A percentile compares a stretch with the other conserved stretches of the same genome.
Conservation (phyloP, 176 grass and related monocot species). For the Paspalum notatum region DNA sequence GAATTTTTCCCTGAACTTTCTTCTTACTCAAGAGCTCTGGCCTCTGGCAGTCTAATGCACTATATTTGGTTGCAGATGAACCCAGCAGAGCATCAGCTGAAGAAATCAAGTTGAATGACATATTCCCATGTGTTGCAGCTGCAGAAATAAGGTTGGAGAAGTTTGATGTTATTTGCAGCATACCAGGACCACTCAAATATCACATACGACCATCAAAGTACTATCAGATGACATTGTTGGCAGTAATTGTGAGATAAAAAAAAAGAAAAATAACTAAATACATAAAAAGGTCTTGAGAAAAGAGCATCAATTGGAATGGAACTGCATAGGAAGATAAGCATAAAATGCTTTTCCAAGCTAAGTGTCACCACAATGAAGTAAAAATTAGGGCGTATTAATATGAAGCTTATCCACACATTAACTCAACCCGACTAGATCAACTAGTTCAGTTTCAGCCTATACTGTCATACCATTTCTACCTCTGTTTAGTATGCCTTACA, state of each 20-base stretch:
- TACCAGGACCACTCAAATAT: slow-evolving; percentile 15
- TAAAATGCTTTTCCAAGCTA: slow-evolving; percentile 7
- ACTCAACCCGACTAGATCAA: background rate
- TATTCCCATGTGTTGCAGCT: slow-evolving; percentile 96
- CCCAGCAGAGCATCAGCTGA: slow-evolving; percentile 82
- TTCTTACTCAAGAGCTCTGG: slow-evolving; percentile 92
- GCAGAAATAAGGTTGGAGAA: background rate
- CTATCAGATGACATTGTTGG: slow-evolving; percentile 3
- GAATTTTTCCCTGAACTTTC: slow-evolving; percentile 86
- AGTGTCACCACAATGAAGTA: slow-evolving; percentile 25
- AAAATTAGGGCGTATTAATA: background rate
- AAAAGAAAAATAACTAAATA: background rate
- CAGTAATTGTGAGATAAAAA: background rate
- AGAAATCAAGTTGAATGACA: slow-evolving; percentile 73
- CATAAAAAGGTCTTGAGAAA: background rate
- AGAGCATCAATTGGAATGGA: background rate
- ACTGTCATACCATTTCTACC: background rate
- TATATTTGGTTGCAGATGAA: slow-evolving; percentile 82
- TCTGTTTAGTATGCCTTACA: background rate
- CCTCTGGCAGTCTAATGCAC: slow-evolving; percentile 87
- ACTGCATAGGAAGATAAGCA: slow-evolving; percentile 4
- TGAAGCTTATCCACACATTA: background rate
- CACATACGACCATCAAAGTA: background rate
- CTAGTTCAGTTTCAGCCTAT: background rate
- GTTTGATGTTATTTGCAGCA: slow-evolving; percentile 15